Base-by-base conservation (phyloP, 208 protist species). In the Trichomonas tenax region DNA sequence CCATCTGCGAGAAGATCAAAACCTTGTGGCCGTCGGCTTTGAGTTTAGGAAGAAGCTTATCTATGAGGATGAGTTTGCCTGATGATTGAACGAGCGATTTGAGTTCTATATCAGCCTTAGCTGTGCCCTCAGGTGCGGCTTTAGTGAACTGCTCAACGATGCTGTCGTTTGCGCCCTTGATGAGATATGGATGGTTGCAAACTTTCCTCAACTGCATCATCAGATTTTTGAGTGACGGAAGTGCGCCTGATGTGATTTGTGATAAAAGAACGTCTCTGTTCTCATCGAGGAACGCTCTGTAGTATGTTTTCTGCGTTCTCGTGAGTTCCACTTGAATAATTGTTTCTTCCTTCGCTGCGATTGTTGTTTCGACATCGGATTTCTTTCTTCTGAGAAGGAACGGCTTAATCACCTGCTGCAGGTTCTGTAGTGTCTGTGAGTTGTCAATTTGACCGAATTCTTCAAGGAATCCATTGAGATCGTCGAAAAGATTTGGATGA, bases 1-100 rank as follows among this genome's bases (percentile, higher is more conserved):
- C 98, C 97, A 99, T 98, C 96, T 99, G 99, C 0, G 97, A 98
- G 95, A 99, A 99, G 72, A 99, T 98, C 0, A 99, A 97, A 4
- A 99, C 98, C 72, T 98, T 97, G 96, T 99, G 98, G 21, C 98
- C 98, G 0, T 96, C 96, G 31, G 97, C 96, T 63, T 97, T 96
- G 17, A 99, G 96, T 95, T 97, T 97, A 10, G 97, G 82, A 31
- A 99, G 97, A 31, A 99, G 96, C 96, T 97, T 96, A 63, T 97
- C 96, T 21, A 97, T 96, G 10, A 98, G 82, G 58, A 97, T 96
- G 49, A 98, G 97, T 95, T 98, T 98, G 45, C 97, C 97, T 99
- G 97, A 96, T 17, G 96, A 97, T 36, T 97, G 97, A 98, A 96
- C 97, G 97, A 82, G 41, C 96, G 34, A 0, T 45, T 97, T 40